Evolutionary conservation across 495 filamentous ascomycete species (phyloP).

Genomic region (Acidiella bohemica): DNA sequence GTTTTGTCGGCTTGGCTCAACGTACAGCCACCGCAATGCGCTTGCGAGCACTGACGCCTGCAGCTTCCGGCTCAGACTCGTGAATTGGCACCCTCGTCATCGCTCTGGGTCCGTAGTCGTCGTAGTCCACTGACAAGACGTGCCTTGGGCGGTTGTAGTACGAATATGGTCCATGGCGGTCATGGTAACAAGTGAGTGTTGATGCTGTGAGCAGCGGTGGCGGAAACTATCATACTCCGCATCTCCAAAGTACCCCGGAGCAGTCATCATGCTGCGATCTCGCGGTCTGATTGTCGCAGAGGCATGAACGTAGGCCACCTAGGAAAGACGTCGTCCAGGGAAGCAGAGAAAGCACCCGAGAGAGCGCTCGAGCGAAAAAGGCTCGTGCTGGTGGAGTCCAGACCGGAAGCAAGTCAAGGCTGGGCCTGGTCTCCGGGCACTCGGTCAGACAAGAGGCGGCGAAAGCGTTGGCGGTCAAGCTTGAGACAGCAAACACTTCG

Average conservation of each 20-base stretch:
- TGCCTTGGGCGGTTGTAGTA: constrained; percentile 9
- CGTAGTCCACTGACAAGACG: not conserved
- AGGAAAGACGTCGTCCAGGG: too few relatives aligned
- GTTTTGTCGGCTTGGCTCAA: not conserved
- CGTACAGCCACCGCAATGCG: constrained; percentile 22
- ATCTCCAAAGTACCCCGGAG: too few relatives aligned
- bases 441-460: not conserved
- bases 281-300: too few relatives aligned
- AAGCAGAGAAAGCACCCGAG: too few relatives aligned
- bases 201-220: constrained; percentile 3
- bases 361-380: too few relatives aligned
- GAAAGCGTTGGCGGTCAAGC: not conserved
- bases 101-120: not conserved
- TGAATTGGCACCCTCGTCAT: constrained; percentile 6
- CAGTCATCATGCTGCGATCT: too few relatives aligned
- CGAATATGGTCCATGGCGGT: constrained; percentile 7
- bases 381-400: too few relatives aligned
- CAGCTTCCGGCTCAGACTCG: constrained; percentile 9
- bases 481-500: constrained; percentile 1
- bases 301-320: too few relatives aligned
- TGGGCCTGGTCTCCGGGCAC: not conserved
- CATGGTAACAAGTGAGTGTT: constrained; percentile 5
- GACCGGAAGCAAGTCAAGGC: too few relatives aligned
- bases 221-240: constrained; percentile 7
- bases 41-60: not conserved